phyloP scores from a whole-genome alignment of 108 stramenopile species.

The Cylindrotheca fusiformis region DNA sequence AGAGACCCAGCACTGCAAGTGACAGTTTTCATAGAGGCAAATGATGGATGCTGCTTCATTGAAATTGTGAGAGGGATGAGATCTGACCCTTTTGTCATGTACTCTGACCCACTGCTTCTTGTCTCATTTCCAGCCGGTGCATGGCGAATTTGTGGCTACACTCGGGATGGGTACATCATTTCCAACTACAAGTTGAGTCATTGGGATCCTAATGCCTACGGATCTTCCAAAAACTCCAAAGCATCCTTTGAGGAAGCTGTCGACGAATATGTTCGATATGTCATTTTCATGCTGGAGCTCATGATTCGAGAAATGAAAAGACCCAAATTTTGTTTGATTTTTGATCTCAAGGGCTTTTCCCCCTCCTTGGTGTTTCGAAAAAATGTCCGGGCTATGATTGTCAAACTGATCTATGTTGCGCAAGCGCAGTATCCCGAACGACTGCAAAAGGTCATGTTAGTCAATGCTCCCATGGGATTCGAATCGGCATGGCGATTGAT shows the following conservation, averaged over 20 bases:
- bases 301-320: conserved; percentile 25
- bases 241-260: conserved; percentile 11
- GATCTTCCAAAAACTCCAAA: neutral
- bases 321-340: conserved; percentile 22
- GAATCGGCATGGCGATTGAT: conserved; percentile 23
- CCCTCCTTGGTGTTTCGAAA: conserved; percentile 12
- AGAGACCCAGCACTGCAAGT: neutral
- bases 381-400: conserved; percentile 26
- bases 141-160: conserved; percentile 20
- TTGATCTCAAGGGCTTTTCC: conserved; percentile 24
- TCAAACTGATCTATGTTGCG: conserved; percentile 26
- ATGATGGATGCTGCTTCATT: too few relatives aligned
- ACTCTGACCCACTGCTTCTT: neutral
- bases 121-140: conserved; percentile 15
- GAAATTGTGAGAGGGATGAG: too few relatives aligned
- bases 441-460: conserved; percentile 13
- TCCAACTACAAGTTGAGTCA: conserved; percentile 23
- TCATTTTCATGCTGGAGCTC: conserved; percentile 22
- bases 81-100: too few relatives aligned
- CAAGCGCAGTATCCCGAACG: conserved; percentile 32
- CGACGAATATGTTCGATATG: conserved; percentile 23
- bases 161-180: conserved; percentile 14
- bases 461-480: conserved; percentile 28
- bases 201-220: conserved; percentile 21
- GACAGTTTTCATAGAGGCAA: neutral